Conservation (phyloP, 208 protist genomes). For the Leishmania braziliensis region DNA sequence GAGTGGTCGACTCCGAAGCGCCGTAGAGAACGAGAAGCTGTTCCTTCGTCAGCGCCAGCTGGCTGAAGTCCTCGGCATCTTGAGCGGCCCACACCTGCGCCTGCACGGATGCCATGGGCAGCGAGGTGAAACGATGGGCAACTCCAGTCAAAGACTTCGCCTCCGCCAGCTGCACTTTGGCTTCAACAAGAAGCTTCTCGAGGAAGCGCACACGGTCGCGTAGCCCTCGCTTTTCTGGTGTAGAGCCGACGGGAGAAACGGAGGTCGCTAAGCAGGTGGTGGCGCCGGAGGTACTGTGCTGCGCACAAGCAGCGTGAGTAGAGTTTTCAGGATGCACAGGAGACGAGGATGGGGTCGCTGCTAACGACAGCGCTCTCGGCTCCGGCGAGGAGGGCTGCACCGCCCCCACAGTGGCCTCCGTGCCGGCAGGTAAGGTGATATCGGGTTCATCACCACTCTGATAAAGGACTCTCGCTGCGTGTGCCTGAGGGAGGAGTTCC, state of each 20-base stretch:
- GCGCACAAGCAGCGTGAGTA: neutral
- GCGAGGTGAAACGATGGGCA: neutral
- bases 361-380: too few relatives aligned
- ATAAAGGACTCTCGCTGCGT: too few relatives aligned
- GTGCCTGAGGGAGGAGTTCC: neutral
- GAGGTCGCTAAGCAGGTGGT: neutral
- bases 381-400: too few relatives aligned
- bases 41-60: conserved; percentile 15
- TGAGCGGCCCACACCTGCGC: conserved; percentile 23
- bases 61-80: conserved; percentile 12
- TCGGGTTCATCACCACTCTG: neutral
- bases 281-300: neutral
- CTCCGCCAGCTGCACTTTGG: conserved; percentile 37
- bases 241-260: neutral
- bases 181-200: conserved; percentile 32
- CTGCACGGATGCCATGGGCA: neutral
- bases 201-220: conserved; percentile 31
- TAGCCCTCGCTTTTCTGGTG: conserved; percentile 13
- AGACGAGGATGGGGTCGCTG: neutral
- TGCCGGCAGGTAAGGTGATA: neutral
- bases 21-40: conserved; percentile 1
- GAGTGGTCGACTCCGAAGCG: conserved; percentile 5
- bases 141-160: conserved; percentile 22
- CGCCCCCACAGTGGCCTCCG: neutral
- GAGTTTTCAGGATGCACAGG: neutral